A percentile compares a stretch with the other conserved stretches of the same genome.
phyloP scores from a whole-genome alignment of 768 basidiomycete genomes.

The Suillus cothurnatus region DNA sequence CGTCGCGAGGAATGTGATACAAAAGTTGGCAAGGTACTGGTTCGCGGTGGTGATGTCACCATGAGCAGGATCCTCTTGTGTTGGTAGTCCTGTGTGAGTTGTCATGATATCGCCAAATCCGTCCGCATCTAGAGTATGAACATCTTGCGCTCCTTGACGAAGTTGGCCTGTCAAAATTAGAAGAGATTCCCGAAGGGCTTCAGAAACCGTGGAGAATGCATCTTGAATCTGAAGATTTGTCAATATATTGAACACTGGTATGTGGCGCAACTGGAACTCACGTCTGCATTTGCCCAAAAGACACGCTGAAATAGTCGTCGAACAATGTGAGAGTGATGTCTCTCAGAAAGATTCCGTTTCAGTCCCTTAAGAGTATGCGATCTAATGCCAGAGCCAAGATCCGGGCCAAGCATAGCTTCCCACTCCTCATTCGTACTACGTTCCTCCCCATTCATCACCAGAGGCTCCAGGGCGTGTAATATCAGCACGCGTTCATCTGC shows the following conservation, averaged over 20 bases:
- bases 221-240: conserved; percentile 53
- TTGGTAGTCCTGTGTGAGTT: conserved; percentile 32
- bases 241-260: not conserved
- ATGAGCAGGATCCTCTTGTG: conserved; percentile 30
- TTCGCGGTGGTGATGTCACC: conserved; percentile 30
- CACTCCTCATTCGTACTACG: conserved; percentile 31
- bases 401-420: conserved; percentile 52
- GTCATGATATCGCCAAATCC: conserved; percentile 59
- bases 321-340: conserved; percentile 14
- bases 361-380: conserved; percentile 48
- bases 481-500: conserved; percentile 65
- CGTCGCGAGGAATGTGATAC: conserved; percentile 59
- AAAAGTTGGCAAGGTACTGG: conserved; percentile 48
- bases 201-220: conserved; percentile 34
- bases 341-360: conserved; percentile 16
- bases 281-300: conserved; percentile 73
- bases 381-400: conserved; percentile 61
- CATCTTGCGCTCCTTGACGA: conserved; percentile 21
- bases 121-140: conserved; percentile 49
- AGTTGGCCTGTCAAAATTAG: conserved; percentile 32
- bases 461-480: conserved; percentile 63
- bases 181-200: conserved; percentile 45
- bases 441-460: conserved; percentile 49
- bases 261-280: conserved; percentile 36
- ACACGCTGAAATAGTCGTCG: conserved; percentile 51